These are phyloP conservation scores for Cladosporium colombiae DNA, from an alignment of 2,329 filamentous ascomycete genomes.

Conservation along the genomic window DNA sequence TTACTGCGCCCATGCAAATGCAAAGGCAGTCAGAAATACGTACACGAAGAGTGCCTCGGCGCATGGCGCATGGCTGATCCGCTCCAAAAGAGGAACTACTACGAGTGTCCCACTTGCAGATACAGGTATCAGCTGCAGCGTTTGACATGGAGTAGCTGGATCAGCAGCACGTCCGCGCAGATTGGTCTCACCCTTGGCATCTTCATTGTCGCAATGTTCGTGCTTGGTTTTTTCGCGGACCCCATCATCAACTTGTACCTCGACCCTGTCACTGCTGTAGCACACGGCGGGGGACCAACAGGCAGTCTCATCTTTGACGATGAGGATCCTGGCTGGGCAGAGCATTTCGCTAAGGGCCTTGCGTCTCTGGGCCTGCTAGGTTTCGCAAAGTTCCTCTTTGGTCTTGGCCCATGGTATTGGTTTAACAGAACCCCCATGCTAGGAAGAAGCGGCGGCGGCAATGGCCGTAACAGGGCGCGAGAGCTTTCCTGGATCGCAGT, in stretches of 20 bases:
- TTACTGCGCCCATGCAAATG: conserved; percentile 89
- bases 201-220: conserved; percentile 71
- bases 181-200: conserved; percentile 70
- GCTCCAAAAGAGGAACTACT: conserved; percentile 69
- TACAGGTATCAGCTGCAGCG: conserved; percentile 80
- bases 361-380: conserved; percentile 87
- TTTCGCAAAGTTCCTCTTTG: conserved; percentile 76
- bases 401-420: conserved; percentile 74
- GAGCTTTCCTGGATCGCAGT: conserved; percentile 79
- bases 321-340: conserved; percentile 65
- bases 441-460: conserved; percentile 55
- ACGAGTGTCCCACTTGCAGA: conserved; percentile 83
- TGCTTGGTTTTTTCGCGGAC: conserved; percentile 88
- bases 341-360: conserved; percentile 87
- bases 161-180: conserved; percentile 60
- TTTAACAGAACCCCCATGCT: conserved; percentile 59
- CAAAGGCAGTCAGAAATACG: conserved; percentile 89
- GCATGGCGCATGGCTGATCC: conserved; percentile 78
- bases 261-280: conserved; percentile 61
- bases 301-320: conserved; percentile 45
- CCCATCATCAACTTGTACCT: conserved; percentile 87
- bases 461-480: conserved; percentile 74
- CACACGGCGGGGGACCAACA: conserved; percentile 33
- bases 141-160: conserved; percentile 70
- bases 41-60: conserved; percentile 87